Conservation (phyloP, 805 yeast species). For the Wickerhamiella alocasiicola region DNA sequence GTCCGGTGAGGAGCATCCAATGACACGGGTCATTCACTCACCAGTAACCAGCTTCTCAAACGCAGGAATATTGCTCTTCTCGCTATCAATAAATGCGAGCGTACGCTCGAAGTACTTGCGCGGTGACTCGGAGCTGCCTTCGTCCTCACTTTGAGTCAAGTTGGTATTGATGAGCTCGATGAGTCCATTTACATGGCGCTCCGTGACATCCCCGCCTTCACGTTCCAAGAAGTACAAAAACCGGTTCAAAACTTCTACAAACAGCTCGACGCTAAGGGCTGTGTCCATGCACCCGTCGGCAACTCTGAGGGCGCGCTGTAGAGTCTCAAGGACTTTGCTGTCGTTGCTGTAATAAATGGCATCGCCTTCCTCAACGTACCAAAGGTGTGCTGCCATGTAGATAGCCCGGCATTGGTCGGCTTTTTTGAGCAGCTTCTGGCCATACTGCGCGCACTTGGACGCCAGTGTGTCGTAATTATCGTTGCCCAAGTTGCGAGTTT, state of each 20-base stretch:
- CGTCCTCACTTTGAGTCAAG: slow-evolving; percentile 25
- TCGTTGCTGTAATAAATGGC: slow-evolving; percentile 35
- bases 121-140: slow-evolving; percentile 30
- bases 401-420: slow-evolving; percentile 93
- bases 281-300: slow-evolving; percentile 91
- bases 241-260: slow-evolving; percentile 79
- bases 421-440: slow-evolving; percentile 76
- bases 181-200: slow-evolving; percentile 70
- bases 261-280: slow-evolving; percentile 60
- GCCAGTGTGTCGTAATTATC: slow-evolving; percentile 75
- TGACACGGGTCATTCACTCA: too few relatives aligned
- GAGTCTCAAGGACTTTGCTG: slow-evolving; percentile 78
- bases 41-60: slow-evolving; percentile 14
- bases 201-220: slow-evolving; percentile 56
- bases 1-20: too few relatives aligned
- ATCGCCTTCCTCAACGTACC: slow-evolving; percentile 64
- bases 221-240: slow-evolving; percentile 77
- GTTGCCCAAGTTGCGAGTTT: slow-evolving; percentile 37
- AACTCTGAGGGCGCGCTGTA: slow-evolving; percentile 75
- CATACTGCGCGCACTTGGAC: slow-evolving; percentile 74
- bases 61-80: slow-evolving; percentile 57
- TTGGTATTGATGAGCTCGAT: slow-evolving; percentile 55
- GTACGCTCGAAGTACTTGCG: slow-evolving; percentile 57
- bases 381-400: slow-evolving; percentile 74
- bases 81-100: slow-evolving; percentile 53